Evolutionary conservation across 768 basidiomycete genomes (phyloP).

Genomic region (Exidia glandulosa): DNA sequence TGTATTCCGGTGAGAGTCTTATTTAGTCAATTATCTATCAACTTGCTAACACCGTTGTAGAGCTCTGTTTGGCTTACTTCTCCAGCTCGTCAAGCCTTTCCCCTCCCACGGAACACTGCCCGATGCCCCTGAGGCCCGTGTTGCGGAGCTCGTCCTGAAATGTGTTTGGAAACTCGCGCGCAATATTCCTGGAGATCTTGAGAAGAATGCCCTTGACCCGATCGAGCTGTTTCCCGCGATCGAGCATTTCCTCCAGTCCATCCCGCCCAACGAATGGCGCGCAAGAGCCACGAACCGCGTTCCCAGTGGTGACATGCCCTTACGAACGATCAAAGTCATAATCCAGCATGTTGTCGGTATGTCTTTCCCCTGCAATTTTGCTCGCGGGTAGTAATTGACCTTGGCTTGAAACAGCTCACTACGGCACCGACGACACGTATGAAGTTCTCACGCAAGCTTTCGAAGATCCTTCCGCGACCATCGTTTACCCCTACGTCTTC

Average conservation of each 20-base stretch:
- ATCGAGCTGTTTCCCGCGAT: constrained; percentile 85
- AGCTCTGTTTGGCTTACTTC: constrained; percentile 68
- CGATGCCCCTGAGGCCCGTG: constrained; percentile 74
- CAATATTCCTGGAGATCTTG: constrained; percentile 86
- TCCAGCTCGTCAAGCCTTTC: constrained; percentile 78
- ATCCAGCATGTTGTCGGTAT: constrained; percentile 93
- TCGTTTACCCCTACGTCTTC: constrained; percentile 92
- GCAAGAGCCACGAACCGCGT: constrained; percentile 82
- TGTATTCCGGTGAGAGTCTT: constrained; percentile 64
- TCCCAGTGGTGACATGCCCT: constrained; percentile 94
- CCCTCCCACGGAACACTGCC: constrained; percentile 57
- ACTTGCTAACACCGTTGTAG: constrained; percentile 23
- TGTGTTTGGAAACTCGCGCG: constrained; percentile 97
- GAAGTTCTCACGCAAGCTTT: constrained; percentile 84
- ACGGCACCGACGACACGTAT: constrained; percentile 73
- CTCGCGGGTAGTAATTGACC: background rate
- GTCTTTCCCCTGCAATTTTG: constrained; percentile 21
- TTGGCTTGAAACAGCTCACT: constrained; percentile 54
- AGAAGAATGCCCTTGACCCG: constrained; percentile 68
- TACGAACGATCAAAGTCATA: constrained; percentile 95
- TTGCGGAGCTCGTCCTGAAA: constrained; percentile 87
- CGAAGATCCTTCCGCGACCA: constrained; percentile 94
- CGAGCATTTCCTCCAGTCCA: constrained; percentile 86
- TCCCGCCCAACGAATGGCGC: constrained; percentile 95
- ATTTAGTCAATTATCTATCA: background rate